Base-by-base conservation (phyloP, 2,329 filamentous ascomycete species). In the Xylaria sp. region DNA sequence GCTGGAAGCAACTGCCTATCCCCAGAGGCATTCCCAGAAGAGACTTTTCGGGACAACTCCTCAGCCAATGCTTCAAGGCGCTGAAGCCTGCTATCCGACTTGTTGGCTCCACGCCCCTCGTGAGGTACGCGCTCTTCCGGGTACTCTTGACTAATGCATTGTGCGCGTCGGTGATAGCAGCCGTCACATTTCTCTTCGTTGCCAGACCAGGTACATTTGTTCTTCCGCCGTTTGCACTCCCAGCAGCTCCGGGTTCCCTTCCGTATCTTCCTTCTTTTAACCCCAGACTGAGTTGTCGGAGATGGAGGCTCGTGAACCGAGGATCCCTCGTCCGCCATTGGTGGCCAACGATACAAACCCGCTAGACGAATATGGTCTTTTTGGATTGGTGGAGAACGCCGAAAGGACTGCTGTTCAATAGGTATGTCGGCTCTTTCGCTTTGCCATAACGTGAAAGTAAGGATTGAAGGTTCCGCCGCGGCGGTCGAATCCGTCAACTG, bases 161-260 rank as follows among this genome's bases (percentile, higher is more conserved):
- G 56, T 9, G 68, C 66, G 34, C 52, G 66, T 20, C 68, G 55
- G 53, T 53, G 60, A 52, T 53, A 39, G 52, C 68, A 69, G 32
- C 63, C 63, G 28, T 70, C 66, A 36, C 68, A 70, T 13, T 57
- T 61, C 9, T 41, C 60, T 34, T 66, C 60, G 28, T 30, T 52
- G 12, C 45, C 46, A 53, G 66, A 64, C 68, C 63, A 69, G n/a
- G 63, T 70, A 28, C 68, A 70, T 15, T 25, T 68, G 20, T 61
- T 61, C 56, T 70, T 70, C 56, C 68, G 68, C 41, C 68, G 62
- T n/a, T 70, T 70, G 12, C 68, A 70, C 34, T 69, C 68, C 68
- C 68, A 70, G 53, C 66, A 70, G 59, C 68, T 70, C 32, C 66
- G 59, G 2, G 68, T 70, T 30, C 68, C 66, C 32, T 70, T 70